A percentile compares a stretch with the other conserved stretches of the same genome.
phyloP scores from a whole-genome alignment of 2,329 filamentous ascomycete genomes.

The Colletotrichum sp. region DNA sequence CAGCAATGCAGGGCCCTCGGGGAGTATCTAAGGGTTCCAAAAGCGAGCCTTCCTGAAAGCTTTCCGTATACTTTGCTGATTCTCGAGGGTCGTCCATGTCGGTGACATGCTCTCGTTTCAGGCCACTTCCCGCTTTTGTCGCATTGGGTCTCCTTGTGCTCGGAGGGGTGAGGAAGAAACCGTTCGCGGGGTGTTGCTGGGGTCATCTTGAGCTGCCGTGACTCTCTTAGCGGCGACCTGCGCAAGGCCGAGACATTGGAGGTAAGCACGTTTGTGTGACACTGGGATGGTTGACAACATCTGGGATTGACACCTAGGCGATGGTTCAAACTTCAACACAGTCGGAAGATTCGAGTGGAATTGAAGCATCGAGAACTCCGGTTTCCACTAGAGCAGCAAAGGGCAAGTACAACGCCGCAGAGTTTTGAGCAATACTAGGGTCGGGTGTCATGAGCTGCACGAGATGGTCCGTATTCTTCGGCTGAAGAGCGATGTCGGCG shows the following conservation, averaged over 20 bases:
- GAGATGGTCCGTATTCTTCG: background rate
- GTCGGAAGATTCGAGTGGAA: background rate
- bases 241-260: background rate
- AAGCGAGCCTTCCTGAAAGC: background rate
- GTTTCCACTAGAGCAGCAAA: background rate
- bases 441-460: background rate
- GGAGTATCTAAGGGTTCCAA: background rate
- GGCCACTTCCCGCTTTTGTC: background rate
- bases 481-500: background rate
- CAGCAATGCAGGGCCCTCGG: background rate
- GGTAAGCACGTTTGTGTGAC: background rate
- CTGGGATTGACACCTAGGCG: background rate
- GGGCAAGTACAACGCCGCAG: background rate
- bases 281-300: background rate
- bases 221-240: background rate
- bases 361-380: background rate
- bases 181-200: background rate
- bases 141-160: background rate
- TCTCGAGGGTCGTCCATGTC: background rate
- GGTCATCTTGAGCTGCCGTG: background rate
- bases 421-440: background rate
- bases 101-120: background rate
- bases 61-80: background rate
- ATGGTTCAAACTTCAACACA: background rate
- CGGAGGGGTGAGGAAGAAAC: background rate